Base-by-base conservation (phyloP, 2,329 filamentous ascomycete species). In the Fusarium sp. region DNA sequence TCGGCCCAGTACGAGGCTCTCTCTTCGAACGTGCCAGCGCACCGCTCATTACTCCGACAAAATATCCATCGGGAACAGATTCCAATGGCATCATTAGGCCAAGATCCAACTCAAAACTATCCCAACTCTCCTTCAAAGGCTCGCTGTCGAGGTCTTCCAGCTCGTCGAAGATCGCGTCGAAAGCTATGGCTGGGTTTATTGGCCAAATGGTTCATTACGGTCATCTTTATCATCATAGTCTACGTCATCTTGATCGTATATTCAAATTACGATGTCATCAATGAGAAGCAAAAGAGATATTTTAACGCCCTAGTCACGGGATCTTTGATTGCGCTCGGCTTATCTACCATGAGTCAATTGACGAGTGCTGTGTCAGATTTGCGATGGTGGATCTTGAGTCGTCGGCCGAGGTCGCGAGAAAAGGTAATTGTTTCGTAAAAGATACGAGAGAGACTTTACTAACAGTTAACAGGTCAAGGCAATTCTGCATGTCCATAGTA, bases 231-330 rank as follows among this genome's bases (percentile, higher is more conserved):
- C 3, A 5, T 57, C 8, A 31, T 50, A 7, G 57, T 68, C 1
- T 49, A 43, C 5, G 28, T 54, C 6, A 52, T 69, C 11, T 37
- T 72, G 13, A 31, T 50, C 3, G 23, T 33, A 0, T 72, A 71
- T 31, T 59, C 66, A 7, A 20, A 18, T 1, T 18, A 67, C 15
- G 21, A 47, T 1, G 68, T 72, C 41, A 64, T 72, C 5, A 48
- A 53, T 3, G 46, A 69, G 20, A 23, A 39, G 2, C 69, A 75
- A 28, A 84, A 84, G 68, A 77, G 77, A 39, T 68, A 77, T 38
- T 84, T 81, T 57, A 84, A 84, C 55, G 75, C 80, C 0, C 60
- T 83, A 13, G 81, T 83, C 16, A 83, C 82, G 0, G 81, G 77
- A 0, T 74, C 83, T 18, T 78, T 79, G 26, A 83, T 84, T 31